These are phyloP conservation scores for Kalaharituber pfeilii DNA, from an alignment of 2,329 filamentous ascomycete genomes.

Conservation along the genomic window DNA sequence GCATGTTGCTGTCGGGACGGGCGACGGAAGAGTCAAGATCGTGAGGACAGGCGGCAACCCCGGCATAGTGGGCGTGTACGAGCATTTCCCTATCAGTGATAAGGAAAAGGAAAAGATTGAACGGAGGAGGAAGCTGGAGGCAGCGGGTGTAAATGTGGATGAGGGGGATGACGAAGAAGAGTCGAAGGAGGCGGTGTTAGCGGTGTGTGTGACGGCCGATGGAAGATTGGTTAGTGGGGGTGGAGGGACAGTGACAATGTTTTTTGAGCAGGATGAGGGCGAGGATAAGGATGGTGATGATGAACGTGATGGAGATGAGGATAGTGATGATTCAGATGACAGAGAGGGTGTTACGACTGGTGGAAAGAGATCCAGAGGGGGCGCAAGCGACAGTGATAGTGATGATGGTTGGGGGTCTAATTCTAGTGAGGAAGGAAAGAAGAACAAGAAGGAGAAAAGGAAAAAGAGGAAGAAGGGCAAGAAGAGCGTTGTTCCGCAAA, in stretches of 20 bases:
- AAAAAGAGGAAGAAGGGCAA: neutral
- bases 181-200: conserved; percentile 18
- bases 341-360: conserved; percentile 32
- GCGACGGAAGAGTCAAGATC: conserved; percentile 44
- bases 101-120: conserved; percentile 2
- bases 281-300: conserved; percentile 32
- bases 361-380: conserved; percentile 11
- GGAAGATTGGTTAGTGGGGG: conserved; percentile 82
- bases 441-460: conserved; percentile 18
- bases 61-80: conserved; percentile 18
- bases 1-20: conserved; percentile 19
- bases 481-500: neutral
- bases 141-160: conserved; percentile 2
- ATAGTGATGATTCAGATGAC: conserved; percentile 30
- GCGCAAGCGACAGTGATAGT: conserved; percentile 28
- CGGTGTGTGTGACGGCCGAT: conserved; percentile 65
- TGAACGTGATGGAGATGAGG: conserved; percentile 32
- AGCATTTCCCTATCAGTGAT: conserved; percentile 14
- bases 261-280: conserved; percentile 40
- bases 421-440: conserved; percentile 28
- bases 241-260: conserved; percentile 72
- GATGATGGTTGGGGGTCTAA: conserved; percentile 16
- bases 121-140: neutral
- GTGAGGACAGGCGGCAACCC: conserved; percentile 20
- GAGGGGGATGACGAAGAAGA: conserved; percentile 53